Evolutionary conservation across 73 alveolate species (phyloP).

Genomic region (Chromera velia): DNA sequence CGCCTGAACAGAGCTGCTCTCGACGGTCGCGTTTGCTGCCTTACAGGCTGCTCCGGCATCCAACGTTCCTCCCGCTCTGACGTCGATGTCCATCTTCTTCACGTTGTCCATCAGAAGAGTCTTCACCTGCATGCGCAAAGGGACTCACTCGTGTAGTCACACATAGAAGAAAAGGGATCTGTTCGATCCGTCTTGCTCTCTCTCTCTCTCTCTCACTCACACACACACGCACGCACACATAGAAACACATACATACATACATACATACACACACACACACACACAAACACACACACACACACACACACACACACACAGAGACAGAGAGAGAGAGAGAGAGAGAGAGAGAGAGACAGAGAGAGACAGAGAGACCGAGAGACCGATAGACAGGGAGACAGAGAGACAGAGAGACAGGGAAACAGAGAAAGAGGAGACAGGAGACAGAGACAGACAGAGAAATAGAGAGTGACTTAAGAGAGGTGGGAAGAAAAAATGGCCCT

Average conservation of each 20-base stretch:
- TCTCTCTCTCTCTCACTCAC: neutral
- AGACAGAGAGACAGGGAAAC: slow-evolving; percentile 1
- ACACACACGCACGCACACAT: neutral
- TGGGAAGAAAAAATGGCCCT: too few species aligned
- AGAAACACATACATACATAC: too few species aligned
- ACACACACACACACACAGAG: slow-evolving; percentile 3
- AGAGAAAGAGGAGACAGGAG: neutral
- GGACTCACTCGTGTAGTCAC: neutral
- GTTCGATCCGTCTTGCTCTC: too few species aligned
- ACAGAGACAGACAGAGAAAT: slow-evolving; percentile 1
- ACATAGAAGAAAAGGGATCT: slow-evolving; percentile 2
- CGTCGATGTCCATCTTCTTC: neutral
- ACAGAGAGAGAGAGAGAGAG: slow-evolving; percentile 7
- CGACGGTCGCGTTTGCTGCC: neutral
- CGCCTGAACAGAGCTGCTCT: neutral
- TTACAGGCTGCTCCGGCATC: neutral
- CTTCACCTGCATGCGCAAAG: neutral
- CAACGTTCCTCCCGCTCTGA: neutral
- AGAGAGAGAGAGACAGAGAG: slow-evolving; percentile 6
- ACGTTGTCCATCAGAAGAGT: neutral
- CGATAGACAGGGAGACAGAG: slow-evolving; percentile 1
- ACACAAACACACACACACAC: too few species aligned
- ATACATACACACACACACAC: too few species aligned
- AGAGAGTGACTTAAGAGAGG: neutral
- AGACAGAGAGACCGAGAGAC: slow-evolving; percentile 3